Conservation (phyloP, 2,329 filamentous ascomycete species). For the Thermochaetoides dissita region DNA sequence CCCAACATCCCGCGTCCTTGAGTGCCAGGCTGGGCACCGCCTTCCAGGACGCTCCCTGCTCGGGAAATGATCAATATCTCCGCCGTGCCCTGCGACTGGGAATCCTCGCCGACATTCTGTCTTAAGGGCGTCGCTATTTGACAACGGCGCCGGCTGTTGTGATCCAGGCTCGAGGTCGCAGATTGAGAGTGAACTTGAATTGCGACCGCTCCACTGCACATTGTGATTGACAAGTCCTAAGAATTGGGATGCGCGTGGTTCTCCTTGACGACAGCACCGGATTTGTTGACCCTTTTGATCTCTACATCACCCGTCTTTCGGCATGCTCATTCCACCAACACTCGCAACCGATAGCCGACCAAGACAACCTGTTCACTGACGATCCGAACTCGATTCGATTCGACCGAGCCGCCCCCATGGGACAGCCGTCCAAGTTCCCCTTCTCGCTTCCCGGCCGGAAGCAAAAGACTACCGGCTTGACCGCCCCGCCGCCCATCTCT, state of each 20-base stretch:
- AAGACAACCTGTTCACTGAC: background rate
- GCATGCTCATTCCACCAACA: background rate
- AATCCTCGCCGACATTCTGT: too few species aligned
- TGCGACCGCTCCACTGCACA: background rate
- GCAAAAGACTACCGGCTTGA: constrained; percentile 24
- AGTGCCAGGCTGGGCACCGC: too few species aligned
- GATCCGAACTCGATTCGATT: background rate
- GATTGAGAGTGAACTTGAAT: background rate
- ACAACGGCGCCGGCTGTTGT: too few species aligned
- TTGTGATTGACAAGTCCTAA: too few species aligned
- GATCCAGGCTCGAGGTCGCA: too few species aligned
- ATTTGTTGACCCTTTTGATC: constrained; percentile 5
- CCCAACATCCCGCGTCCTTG: too few species aligned
- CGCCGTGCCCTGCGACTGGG: too few species aligned
- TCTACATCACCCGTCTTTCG: background rate
- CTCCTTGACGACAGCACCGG: background rate
- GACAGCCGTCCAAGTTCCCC: constrained; percentile 27
- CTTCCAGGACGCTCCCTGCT: too few species aligned
- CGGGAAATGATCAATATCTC: too few species aligned
- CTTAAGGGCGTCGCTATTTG: too few species aligned
- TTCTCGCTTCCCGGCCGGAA: constrained; percentile 35
- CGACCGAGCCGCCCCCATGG: constrained; percentile 8
- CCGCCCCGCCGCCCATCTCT: constrained; percentile 17
- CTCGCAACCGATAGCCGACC: background rate
- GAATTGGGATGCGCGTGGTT: too few species aligned